These are phyloP conservation scores for Globisporangium abappressorium DNA, from an alignment of 352 stramenopile genomes.

Conservation along the genomic window DNA sequence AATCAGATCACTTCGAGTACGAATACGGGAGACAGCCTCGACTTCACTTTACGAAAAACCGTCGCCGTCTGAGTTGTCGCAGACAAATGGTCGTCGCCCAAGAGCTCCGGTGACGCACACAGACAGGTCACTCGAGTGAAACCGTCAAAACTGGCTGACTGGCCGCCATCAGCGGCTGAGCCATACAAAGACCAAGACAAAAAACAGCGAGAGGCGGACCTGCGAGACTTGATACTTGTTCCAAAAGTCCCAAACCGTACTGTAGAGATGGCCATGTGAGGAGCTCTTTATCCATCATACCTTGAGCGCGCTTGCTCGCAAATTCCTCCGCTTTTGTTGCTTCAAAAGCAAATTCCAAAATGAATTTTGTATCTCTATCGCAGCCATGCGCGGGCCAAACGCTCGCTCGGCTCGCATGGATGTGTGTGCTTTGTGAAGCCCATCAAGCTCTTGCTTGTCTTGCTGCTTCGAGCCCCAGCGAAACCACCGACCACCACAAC, in stretches of 20 bases:
- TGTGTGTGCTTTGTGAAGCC: not conserved
- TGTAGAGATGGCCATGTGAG: no score
- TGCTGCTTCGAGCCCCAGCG: not conserved
- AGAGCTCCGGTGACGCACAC: no score
- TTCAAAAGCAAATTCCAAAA: not conserved
- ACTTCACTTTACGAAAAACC: not conserved
- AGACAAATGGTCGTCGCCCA: no score
- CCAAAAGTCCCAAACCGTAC: no score
- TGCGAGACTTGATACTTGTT: no score
- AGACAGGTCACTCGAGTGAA: no score
- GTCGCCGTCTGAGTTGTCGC: no score
- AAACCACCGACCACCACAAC: not conserved
- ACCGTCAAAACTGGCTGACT: no score
- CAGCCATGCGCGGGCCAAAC: not conserved
- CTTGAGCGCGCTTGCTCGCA: no score
- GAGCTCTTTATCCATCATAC: constrained; percentile 4
- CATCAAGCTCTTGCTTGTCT: not conserved
- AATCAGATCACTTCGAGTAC: not conserved
- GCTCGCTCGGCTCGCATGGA: not conserved
- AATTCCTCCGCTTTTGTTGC: not conserved
- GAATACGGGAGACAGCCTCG: not conserved
- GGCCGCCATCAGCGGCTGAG: no score
- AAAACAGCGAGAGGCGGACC: no score
- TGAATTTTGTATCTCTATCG: not conserved
- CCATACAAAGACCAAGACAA: no score